Conservation (phyloP, 2,329 filamentous ascomycete genomes). For the Apiospora rasikravindrae region DNA sequence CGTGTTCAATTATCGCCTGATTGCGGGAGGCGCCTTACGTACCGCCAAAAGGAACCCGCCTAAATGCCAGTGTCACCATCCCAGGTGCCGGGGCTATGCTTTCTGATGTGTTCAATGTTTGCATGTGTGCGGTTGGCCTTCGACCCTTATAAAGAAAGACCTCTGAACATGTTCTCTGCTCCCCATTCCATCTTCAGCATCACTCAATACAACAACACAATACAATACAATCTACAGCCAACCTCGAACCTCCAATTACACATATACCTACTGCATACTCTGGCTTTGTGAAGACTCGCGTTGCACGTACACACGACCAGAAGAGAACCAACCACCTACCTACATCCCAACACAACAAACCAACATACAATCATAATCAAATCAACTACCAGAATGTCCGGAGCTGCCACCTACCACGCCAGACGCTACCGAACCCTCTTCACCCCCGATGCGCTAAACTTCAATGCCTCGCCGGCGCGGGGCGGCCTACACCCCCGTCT, state of each 20-base stretch:
- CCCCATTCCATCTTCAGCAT: neutral
- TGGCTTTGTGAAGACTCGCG: neutral
- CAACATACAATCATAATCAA: neutral
- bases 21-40: neutral
- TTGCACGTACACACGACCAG: neutral
- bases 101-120: neutral
- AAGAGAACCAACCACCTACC: neutral
- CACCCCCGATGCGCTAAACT: constrained; percentile 23
- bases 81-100: neutral
- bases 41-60: neutral
- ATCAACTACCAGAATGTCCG: neutral
- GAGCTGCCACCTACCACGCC: constrained; percentile 22
- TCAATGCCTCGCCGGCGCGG: constrained; percentile 18
- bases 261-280: neutral
- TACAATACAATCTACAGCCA: neutral
- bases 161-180: neutral
- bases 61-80: neutral
- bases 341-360: neutral
- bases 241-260: neutral
- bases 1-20: constrained; percentile 12
- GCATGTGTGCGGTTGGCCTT: neutral
- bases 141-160: constrained; percentile 4
- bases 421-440: constrained; percentile 25
- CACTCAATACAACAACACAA: neutral
- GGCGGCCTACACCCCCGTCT: constrained; percentile 19